Evolutionary conservation across 805 yeast genomes (phyloP).

Genomic region (Cyberlindnera lachancei): DNA sequence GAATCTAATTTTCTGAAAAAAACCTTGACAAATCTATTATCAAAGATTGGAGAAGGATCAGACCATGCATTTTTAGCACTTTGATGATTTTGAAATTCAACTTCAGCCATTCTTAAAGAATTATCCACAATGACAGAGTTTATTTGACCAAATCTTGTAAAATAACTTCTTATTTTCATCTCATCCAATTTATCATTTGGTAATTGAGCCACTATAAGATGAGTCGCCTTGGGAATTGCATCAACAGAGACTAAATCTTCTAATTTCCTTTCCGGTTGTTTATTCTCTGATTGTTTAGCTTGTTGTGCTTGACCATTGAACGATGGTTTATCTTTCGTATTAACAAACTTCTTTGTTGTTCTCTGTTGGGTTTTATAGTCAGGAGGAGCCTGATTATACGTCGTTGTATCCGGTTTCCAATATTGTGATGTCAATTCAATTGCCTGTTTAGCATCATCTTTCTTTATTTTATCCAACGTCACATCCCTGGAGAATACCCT

Average conservation of each 20-base stretch:
- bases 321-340: background rate
- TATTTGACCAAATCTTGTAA: constrained; percentile 35
- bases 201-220: constrained; percentile 33
- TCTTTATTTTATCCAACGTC: constrained; percentile 4
- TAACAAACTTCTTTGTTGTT: background rate
- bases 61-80: constrained; percentile 36
- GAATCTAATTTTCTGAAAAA: constrained; percentile 28
- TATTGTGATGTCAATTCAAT: constrained; percentile 7
- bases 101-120: constrained; percentile 26
- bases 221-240: constrained; percentile 10
- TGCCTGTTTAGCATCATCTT: constrained; percentile 5
- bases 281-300: constrained; percentile 4
- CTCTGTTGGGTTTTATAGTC: constrained; percentile 4
- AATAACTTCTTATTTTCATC: constrained; percentile 25
- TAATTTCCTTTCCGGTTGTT: too few relatives aligned
- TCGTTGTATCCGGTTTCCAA: constrained; percentile 9
- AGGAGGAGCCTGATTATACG: constrained; percentile 7
- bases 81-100: constrained; percentile 30
- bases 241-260: constrained; percentile 3
- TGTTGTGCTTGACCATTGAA: constrained; percentile 1
- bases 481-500: constrained; percentile 6
- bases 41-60: constrained; percentile 37
- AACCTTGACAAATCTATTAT: constrained; percentile 41
- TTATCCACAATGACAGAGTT: constrained; percentile 23
- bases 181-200: constrained; percentile 36